phyloP scores from a whole-genome alignment of 805 yeast genomes.

The Nakazawaea populi region DNA sequence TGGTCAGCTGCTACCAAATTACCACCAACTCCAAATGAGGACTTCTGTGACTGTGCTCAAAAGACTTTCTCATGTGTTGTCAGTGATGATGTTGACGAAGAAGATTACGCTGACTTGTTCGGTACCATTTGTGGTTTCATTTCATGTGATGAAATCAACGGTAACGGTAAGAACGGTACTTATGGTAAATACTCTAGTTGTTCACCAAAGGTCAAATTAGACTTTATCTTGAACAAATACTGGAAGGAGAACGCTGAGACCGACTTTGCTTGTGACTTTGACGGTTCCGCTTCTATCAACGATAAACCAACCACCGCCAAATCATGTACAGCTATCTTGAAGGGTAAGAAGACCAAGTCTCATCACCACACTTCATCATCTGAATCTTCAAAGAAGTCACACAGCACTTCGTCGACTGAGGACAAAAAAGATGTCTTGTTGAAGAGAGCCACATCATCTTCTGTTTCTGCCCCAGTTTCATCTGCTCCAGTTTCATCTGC shows the following conservation, averaged over 20 bases:
- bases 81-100: slow-evolving; percentile 40
- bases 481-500: slow-evolving; percentile 13
- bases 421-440: not conserved
- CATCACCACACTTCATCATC: slow-evolving; percentile 15
- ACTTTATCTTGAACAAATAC: slow-evolving; percentile 61
- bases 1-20: slow-evolving; percentile 66
- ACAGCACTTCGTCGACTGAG: not conserved
- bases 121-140: slow-evolving; percentile 49
- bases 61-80: slow-evolving; percentile 57
- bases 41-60: slow-evolving; percentile 59
- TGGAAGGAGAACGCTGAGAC: slow-evolving; percentile 40
- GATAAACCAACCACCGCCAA: slow-evolving; percentile 42
- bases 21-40: slow-evolving; percentile 75
- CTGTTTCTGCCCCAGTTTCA: slow-evolving; percentile 14
- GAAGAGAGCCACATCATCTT: not conserved
- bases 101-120: slow-evolving; percentile 58
- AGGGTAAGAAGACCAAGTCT: slow-evolving; percentile 21
- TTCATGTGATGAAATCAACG: slow-evolving; percentile 55
- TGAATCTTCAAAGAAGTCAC: not conserved
- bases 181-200: slow-evolving; percentile 78
- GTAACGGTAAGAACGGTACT: slow-evolving; percentile 57
- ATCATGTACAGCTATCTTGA: slow-evolving; percentile 49
- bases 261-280: slow-evolving; percentile 58
- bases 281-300: slow-evolving; percentile 57
- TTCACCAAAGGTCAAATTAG: slow-evolving; percentile 55